Evolutionary conservation across 768 basidiomycete genomes (phyloP).

Genomic region (Termitomyces sp.): DNA sequence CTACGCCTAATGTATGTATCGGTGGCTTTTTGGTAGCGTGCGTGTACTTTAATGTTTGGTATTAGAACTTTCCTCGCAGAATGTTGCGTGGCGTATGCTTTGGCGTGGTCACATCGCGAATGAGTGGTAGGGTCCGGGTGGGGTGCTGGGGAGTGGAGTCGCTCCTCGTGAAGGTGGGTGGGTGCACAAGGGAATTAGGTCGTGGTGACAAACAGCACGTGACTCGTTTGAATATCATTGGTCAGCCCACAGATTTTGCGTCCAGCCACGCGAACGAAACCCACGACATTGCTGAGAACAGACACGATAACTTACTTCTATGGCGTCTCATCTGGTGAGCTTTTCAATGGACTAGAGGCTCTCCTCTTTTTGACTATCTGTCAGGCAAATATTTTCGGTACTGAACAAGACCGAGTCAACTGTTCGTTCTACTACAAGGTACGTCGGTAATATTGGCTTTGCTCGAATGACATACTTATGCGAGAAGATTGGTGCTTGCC

Average conservation of each 20-base stretch:
- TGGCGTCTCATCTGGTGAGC: conserved; percentile 78
- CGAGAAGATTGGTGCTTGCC: conserved; percentile 89
- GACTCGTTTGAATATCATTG: neutral
- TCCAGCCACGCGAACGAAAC: neutral
- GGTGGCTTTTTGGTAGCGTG: no score
- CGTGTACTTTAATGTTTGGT: no score
- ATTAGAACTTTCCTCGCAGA: no score
- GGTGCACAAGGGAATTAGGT: no score
- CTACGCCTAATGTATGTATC: no score
- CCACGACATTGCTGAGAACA: neutral
- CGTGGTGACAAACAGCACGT: no score
- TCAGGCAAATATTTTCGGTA: conserved; percentile 94
- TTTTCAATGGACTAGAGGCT: neutral
- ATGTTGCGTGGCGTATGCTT: no score
- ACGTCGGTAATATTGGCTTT: conserved; percentile 17
- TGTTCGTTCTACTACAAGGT: conserved; percentile 99
- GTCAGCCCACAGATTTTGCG: neutral
- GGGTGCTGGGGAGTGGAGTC: no score
- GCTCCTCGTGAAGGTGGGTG: no score
- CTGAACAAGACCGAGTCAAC: conserved; percentile 93
- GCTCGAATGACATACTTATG: conserved; percentile 5
- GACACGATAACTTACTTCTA: conserved; percentile 14
- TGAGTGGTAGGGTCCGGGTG: no score
- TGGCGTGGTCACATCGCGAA: no score
- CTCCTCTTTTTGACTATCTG: neutral